Percentiles rank a stretch among this genome's conserved stretches.
These are phyloP conservation scores for Dentipellis fragilis DNA, from an alignment of 768 basidiomycete species.

Conservation along the genomic window DNA sequence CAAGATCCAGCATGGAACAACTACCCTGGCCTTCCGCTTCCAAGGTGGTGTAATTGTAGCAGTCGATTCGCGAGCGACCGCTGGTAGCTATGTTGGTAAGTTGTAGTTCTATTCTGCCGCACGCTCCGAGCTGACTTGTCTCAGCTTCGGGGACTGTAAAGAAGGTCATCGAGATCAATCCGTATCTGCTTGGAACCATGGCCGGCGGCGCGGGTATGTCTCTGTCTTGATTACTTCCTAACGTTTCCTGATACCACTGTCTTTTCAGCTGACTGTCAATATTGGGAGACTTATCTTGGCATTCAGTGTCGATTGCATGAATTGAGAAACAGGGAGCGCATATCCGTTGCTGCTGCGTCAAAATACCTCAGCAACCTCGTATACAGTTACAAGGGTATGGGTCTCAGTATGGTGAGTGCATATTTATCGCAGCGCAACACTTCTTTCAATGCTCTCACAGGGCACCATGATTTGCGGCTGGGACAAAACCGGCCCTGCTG, in stretches of 20 bases:
- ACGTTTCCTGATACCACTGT: background rate
- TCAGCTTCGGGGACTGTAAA: conserved; percentile 94
- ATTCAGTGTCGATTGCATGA: conserved; percentile 97
- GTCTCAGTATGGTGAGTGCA: conserved; percentile 78
- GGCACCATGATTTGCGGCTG: conserved; percentile 99
- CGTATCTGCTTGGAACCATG: conserved; percentile 98
- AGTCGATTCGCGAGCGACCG: conserved; percentile 96
- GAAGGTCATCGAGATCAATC: conserved; percentile 99
- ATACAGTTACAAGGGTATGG: conserved; percentile 98
- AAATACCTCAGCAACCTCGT: conserved; percentile 97
- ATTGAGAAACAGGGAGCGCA: conserved; percentile 90
- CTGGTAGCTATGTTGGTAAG: conserved; percentile 92
- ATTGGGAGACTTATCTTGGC: conserved; percentile 98
- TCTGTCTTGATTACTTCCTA: background rate
- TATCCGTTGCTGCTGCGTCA: conserved; percentile 97
- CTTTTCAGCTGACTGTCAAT: conserved; percentile 80
- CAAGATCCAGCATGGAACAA: conserved; percentile 98
- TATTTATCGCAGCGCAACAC: conserved; percentile 15
- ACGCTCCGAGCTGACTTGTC: background rate
- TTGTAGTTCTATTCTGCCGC: conserved; percentile 3
- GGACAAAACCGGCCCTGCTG: conserved; percentile 96
- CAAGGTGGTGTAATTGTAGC: conserved; percentile 97
- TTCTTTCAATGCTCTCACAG: conserved; percentile 27
- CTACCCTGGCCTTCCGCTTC: conserved; percentile 94
- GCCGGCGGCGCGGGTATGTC: conserved; percentile 91